These are phyloP conservation scores for Eutrema japonicum DNA, from an alignment of 345 rosid genomes.

Conservation along the genomic window DNA sequence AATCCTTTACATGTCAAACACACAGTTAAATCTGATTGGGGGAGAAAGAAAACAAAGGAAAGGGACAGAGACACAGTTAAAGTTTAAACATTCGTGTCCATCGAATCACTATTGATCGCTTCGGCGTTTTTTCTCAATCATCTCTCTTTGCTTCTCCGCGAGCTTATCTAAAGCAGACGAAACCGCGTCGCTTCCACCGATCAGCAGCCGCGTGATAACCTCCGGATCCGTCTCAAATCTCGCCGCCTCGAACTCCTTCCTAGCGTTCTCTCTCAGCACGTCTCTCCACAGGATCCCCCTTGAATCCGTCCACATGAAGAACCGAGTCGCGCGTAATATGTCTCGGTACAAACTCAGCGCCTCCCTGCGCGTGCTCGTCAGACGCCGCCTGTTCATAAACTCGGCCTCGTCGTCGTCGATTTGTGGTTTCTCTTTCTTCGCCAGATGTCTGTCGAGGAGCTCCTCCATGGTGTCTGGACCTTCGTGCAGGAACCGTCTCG, in stretches of 20 bases:
- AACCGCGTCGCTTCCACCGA: constrained; percentile 82
- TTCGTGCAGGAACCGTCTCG: constrained; percentile 53
- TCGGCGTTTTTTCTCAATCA: constrained; percentile 56
- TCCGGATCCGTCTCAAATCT: constrained; percentile 87
- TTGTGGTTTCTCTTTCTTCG: constrained; percentile 57
- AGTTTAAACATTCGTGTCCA: background rate
- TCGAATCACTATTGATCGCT: constrained; percentile 41
- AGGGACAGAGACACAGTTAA: background rate
- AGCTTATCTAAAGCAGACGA: constrained; percentile 73
- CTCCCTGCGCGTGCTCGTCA: constrained; percentile 74
- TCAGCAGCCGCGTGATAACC: constrained; percentile 67
- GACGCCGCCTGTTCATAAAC: constrained; percentile 55
- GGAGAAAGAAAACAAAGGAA: background rate
- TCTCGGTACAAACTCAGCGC: constrained; percentile 83
- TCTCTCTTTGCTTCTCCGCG: constrained; percentile 72
- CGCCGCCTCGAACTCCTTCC: constrained; percentile 87
- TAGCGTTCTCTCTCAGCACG: constrained; percentile 72
- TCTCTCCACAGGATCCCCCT: constrained; percentile 81
- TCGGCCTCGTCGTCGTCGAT: constrained; percentile 69
- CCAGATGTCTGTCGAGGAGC: constrained; percentile 74
- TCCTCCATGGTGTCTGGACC: constrained; percentile 91
- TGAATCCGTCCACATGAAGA: constrained; percentile 76
- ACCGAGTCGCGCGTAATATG: constrained; percentile 79
- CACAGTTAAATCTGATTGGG: background rate
- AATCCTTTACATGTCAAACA: background rate